phyloP scores from a whole-genome alignment of 1,139 yeast genomes.

The Geotrichum klebahnii region DNA sequence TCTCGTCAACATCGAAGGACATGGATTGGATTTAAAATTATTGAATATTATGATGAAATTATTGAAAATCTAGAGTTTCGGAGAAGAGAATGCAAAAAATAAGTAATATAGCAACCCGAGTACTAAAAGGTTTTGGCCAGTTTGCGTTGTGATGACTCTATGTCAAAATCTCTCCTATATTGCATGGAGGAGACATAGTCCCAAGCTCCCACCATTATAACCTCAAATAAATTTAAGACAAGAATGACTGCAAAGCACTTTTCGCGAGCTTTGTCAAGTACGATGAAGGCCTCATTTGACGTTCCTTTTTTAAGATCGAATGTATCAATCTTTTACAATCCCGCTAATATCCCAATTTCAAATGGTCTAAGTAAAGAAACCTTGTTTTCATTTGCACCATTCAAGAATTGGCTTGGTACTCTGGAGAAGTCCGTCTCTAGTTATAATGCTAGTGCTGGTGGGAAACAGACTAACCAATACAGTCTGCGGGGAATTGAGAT shows the following conservation, averaged over 20 bases:
- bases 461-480: slow-evolving; percentile 2
- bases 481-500: slow-evolving; percentile 24
- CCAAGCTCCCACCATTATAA: too few species aligned
- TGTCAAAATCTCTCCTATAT: too few species aligned
- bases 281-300: not conserved
- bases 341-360: not conserved
- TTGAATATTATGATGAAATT: too few species aligned
- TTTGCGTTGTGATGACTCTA: too few species aligned
- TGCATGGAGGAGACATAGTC: too few species aligned
- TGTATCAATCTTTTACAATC: not conserved
- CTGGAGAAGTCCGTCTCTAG: slow-evolving; percentile 15
- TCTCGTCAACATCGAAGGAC: too few species aligned
- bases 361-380: not conserved
- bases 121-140: too few species aligned
- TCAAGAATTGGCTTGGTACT: slow-evolving; percentile 24
- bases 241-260: not conserved
- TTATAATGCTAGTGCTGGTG: not conserved
- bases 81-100: too few species aligned
- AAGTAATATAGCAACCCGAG: too few species aligned
- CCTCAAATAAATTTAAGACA: not conserved
- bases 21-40: too few species aligned
- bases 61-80: too few species aligned
- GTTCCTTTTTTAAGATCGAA: not conserved
- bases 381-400: slow-evolving; percentile 22
- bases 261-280: not conserved